Conservation (phyloP, 2,329 filamentous ascomycete genomes). For the Penicillium sp. region DNA sequence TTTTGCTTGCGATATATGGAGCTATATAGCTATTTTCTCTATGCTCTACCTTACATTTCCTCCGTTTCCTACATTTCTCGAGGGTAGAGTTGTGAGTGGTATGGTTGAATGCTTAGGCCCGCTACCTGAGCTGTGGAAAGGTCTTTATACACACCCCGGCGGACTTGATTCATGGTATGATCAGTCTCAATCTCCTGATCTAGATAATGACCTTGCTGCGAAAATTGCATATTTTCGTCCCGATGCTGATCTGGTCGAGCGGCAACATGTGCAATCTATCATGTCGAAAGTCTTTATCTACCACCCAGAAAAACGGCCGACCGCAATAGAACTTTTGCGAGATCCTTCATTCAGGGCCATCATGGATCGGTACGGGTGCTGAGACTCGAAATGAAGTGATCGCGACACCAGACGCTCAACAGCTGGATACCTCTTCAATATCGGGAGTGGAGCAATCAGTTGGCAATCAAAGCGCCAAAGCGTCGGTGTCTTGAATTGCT, state of each 20-base stretch:
- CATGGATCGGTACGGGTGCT: constrained; percentile 31
- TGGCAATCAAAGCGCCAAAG: no score
- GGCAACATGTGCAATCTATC: constrained; percentile 21
- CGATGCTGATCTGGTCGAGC: constrained; percentile 24
- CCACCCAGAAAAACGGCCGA: constrained; percentile 25
- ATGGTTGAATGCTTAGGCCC: constrained; percentile 26
- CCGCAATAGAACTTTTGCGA: constrained; percentile 28
- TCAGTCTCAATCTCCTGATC: constrained; percentile 18
- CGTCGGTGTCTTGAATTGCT: background rate
- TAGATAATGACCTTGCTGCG: constrained; percentile 6
- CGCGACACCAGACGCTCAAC: no score
- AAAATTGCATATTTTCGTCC: constrained; percentile 18
- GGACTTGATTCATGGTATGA: constrained; percentile 32
- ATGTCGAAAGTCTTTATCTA: constrained; percentile 29
- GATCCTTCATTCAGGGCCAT: constrained; percentile 32
- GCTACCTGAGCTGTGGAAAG: constrained; percentile 29
- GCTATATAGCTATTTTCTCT: constrained; percentile 32
- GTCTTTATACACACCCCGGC: constrained; percentile 14
- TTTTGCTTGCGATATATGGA: constrained; percentile 34
- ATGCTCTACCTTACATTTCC: constrained; percentile 23
- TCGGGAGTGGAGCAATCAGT: no score
- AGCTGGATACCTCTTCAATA: no score
- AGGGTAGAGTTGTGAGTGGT: constrained; percentile 22
- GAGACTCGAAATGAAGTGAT: no score
- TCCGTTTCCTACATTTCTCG: constrained; percentile 18